Base-by-base conservation (phyloP, 805 yeast genomes). In the Saccharomycopsis selenospora region DNA sequence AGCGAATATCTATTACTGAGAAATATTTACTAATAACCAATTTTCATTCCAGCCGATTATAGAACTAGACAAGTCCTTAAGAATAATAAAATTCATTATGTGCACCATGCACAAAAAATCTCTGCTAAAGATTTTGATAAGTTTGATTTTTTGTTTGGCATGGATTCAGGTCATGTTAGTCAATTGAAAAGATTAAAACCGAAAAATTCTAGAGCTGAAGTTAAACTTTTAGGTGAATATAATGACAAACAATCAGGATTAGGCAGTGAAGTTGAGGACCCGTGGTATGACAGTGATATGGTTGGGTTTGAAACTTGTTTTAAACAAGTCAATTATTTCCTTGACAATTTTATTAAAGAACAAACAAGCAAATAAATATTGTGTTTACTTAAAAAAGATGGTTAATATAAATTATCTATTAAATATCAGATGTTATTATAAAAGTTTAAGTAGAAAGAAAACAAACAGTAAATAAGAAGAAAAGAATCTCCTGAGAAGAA, bases 121-220 rank as follows among this genome's bases (percentile, higher is more conserved):
- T 10, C 27, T 3, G 38, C 13, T n/a, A 18, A 13, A 6, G 41
- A 48, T 18, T 48, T 43, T 25, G 29, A 36, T 10, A 23, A 28
- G 25, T 48, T 48, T 28, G 51, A 48, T 23, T 48, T 30, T 45
- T 25, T 48, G n/a, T 48, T 48, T 44, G 47, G 48, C 8, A 48
- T 48, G 51, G 51, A 48, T 26, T 14, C 14, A 5, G 30, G 36
- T 25, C 51, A 48, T 22, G 43, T 48, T 11, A n/a, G 40, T 20
- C n/a, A 36, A 13, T 14, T 48, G 40, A 43, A 48, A 3, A 43
- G 51, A 40, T 14, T 43, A 14, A 38, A 43, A 20, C 49, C 49
- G 14, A 30, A 23, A 23, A 36, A 25, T 11, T 11, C 27, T 10
- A 27, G 25, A 20, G 40, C 45, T 14, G 38, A 26, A 18, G 51